Evolutionary conservation across 139 green algal genomes (phyloP), one percentile per base, ranked within the genome.

Genomic region (Diplosphaera chodatii): DNA sequence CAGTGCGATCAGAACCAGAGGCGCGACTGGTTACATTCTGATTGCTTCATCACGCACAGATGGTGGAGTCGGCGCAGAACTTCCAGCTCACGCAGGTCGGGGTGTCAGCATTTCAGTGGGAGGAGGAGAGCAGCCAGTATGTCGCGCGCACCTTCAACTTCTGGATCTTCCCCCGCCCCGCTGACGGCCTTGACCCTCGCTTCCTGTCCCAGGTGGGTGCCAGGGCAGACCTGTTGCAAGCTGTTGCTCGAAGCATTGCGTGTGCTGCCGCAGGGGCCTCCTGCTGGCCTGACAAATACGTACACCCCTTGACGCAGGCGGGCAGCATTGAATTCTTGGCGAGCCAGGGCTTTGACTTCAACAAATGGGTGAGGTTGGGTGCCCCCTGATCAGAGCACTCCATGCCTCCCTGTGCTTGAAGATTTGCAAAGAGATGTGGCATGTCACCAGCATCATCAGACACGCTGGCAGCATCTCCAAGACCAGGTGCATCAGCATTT

Each of bases 1-100:
- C n/a, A n/a, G n/a, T n/a, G n/a, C n/a, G n/a, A n/a, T n/a, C n/a
- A n/a, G n/a, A n/a, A n/a, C n/a, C n/a, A n/a, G n/a, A n/a, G n/a
- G n/a, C n/a, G n/a, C n/a, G n/a, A n/a, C n/a, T n/a, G n/a, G n/a
- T n/a, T n/a, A n/a, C n/a, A n/a, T n/a, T n/a, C n/a, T n/a, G n/a
- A n/a, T 64, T 63, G 4, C 56, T 40, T 70, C 81, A 74, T 71
- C 77, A 66, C 20, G 32, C 66, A 41, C 82, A 89, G 74, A 81
- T 86, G 64, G 40, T 78, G 40, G 76, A 77, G 27, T 79, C 70
- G 30, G 78, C 77, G 22, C 73, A 76, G 0, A 29, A 64, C 0
- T 95, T 88, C 72, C 66, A 87, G 6, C 83, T 95, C 68, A 91
- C 72, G 32, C 89, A 95, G 81, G 89, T 92, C 70, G 89, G 89